A percentile compares a stretch with the other conserved stretches of the same genome.
Conservation (phyloP, 331 rosid genomes). For the Malus hybrid region DNA sequence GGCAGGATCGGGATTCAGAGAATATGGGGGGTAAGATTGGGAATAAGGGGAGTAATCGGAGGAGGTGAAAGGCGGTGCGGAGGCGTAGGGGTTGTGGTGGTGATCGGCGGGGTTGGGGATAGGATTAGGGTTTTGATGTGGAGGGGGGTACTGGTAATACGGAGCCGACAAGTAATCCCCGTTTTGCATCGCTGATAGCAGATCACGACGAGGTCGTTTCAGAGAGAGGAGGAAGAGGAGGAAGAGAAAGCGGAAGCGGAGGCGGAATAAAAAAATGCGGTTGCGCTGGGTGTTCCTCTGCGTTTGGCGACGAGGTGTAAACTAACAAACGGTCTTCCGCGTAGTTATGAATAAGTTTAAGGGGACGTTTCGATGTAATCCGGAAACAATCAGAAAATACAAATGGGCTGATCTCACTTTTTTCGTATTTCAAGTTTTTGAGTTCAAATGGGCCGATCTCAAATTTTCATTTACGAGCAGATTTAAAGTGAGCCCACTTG, state of each 20-base stretch:
- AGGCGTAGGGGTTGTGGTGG: conserved; percentile 54
- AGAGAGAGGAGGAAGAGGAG: neutral
- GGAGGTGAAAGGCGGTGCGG: conserved; percentile 81
- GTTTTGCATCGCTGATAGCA: conserved; percentile 60
- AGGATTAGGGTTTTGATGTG: conserved; percentile 14
- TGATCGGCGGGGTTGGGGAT: conserved; percentile 43
- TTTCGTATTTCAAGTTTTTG: neutral
- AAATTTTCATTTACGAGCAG: too few relatives aligned
- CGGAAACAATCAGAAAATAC: neutral
- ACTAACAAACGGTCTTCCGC: neutral
- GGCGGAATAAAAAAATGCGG: neutral
- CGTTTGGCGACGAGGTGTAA: neutral
- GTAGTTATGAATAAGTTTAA: neutral
- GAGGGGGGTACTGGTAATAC: conserved; percentile 48
- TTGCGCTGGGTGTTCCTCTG: neutral
- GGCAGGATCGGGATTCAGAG: conserved; percentile 56
- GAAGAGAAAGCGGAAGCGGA: neutral
- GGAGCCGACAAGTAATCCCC: conserved; percentile 72
- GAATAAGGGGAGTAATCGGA: conserved; percentile 45
- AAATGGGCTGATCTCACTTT: neutral
- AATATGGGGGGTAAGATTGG: conserved; percentile 34
- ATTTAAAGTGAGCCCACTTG: too few relatives aligned
- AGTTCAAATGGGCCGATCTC: too few relatives aligned
- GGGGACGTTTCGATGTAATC: neutral
- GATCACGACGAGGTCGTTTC: neutral